These are phyloP conservation scores for Rhododendron williamsianum DNA, from an alignment of 148 eudicot genomes.

Conservation along the genomic window DNA sequence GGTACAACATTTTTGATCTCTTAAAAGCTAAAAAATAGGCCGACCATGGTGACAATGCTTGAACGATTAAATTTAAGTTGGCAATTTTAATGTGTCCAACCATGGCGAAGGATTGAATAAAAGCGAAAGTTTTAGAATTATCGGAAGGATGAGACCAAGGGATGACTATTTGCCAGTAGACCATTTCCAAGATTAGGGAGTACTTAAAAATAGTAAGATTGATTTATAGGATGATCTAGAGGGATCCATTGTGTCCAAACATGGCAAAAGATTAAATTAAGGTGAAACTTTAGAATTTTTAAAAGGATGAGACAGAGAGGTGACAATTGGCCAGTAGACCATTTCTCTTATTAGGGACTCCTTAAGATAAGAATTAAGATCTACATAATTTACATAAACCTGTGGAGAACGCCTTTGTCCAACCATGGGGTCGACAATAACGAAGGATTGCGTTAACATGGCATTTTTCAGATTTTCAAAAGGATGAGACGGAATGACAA, in stretches of 20 bases:
- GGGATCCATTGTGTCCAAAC: not conserved
- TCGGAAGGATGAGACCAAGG: not conserved
- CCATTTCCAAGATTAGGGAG: not conserved
- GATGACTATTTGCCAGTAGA: not conserved
- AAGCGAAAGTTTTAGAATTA: not conserved
- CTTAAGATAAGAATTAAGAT: too few relatives aligned
- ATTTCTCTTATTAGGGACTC: not conserved
- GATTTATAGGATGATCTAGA: not conserved
- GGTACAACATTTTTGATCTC: not conserved
- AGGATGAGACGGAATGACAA: not conserved
- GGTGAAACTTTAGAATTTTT: not conserved
- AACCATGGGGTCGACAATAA: not conserved
- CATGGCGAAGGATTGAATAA: not conserved
- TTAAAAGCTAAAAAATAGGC: not conserved
- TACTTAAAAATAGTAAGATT: not conserved
- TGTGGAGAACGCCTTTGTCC: too few relatives aligned
- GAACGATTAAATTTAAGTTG: not conserved
- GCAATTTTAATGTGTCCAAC: not conserved
- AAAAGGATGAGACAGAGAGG: not conserved
- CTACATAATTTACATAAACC: too few relatives aligned
- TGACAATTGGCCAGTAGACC: not conserved
- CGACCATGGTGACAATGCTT: not conserved
- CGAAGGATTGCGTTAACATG: not conserved
- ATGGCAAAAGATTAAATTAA: not conserved
- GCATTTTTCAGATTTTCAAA: not conserved